Conservation (phyloP, 2,329 filamentous ascomycete genomes). For the Aspergillus sp. region DNA sequence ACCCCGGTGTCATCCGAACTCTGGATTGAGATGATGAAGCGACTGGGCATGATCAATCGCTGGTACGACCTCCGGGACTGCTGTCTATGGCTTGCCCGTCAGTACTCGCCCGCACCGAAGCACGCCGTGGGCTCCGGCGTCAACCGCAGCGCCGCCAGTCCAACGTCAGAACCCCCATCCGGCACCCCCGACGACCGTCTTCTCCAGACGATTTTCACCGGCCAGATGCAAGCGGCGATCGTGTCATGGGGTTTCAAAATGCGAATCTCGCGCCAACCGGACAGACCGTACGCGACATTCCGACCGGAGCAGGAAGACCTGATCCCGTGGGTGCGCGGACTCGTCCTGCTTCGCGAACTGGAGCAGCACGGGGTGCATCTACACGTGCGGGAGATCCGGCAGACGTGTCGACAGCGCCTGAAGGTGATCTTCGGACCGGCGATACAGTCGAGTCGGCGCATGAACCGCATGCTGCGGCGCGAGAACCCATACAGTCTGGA, state of each 20-base stretch:
- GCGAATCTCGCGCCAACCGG: conserved; percentile 23
- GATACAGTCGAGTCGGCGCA: conserved; percentile 28
- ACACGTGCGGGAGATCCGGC: conserved; percentile 26
- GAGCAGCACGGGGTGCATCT: conserved; percentile 37
- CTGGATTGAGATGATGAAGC: conserved; percentile 61
- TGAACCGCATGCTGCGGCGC: conserved; percentile 37
- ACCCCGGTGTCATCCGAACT: conserved; percentile 41
- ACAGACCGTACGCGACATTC: conserved; percentile 20
- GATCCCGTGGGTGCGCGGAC: conserved; percentile 40
- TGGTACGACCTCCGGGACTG: conserved; percentile 54
- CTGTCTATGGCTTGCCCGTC: conserved; percentile 51
- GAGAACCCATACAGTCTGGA: conserved; percentile 35
- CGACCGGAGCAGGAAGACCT: conserved; percentile 23
- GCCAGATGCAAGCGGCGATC: conserved; percentile 46
- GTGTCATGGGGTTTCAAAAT: conserved; percentile 51
- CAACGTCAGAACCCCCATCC: conserved; percentile 1
- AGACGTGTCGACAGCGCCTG: conserved; percentile 37
- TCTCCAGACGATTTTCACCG: conserved; percentile 44
- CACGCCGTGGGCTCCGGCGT: conserved; percentile 10
- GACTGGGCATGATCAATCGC: conserved; percentile 57
- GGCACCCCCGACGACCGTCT: conserved; percentile 19
- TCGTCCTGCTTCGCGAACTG: conserved; percentile 40
- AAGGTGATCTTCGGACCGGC: conserved; percentile 36
- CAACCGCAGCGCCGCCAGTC: background rate
- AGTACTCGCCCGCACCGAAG: conserved; percentile 32